Evolutionary conservation across 176 grass and related monocot genomes (phyloP).

Genomic region (Dactylis glomerata): DNA sequence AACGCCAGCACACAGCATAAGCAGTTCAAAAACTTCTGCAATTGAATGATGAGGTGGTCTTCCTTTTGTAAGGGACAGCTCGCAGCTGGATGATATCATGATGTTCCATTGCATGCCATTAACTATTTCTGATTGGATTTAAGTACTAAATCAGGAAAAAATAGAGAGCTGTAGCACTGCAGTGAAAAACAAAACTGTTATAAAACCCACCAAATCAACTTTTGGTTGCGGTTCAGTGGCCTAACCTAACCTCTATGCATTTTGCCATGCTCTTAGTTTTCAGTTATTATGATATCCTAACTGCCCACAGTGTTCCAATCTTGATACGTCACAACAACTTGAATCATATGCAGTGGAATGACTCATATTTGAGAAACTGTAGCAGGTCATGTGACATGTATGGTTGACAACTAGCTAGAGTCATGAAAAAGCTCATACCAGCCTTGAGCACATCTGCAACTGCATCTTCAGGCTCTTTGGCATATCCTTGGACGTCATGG

Average conservation of each 20-base stretch:
- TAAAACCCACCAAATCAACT: conserved; percentile 11
- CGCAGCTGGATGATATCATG: conserved; percentile 20
- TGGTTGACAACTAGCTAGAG: not conserved
- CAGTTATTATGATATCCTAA: not conserved
- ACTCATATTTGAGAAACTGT: not conserved
- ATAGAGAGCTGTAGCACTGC: not conserved
- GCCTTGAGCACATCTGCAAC: conserved; percentile 94
- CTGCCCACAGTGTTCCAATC: not conserved
- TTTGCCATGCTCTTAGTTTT: not conserved
- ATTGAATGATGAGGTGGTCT: not conserved
- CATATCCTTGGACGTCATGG: conserved; percentile 57
- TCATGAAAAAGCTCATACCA: conserved; percentile 34
- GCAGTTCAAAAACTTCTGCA: not conserved
- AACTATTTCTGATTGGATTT: conserved; percentile 22
- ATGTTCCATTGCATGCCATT: not conserved
- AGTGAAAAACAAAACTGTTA: too few relatives aligned
- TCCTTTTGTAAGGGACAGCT: conserved; percentile 6
- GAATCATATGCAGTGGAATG: not conserved
- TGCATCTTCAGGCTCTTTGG: conserved; percentile 79
- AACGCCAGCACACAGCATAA: not conserved
- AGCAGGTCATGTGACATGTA: not conserved
- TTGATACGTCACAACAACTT: not conserved
- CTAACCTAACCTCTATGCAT: conserved; percentile 6
- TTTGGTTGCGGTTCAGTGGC: conserved; percentile 18
- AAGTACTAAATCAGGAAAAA: not conserved